Conservation (phyloP, 2,329 filamentous ascomycete species). For the Fusarium equiseti region DNA sequence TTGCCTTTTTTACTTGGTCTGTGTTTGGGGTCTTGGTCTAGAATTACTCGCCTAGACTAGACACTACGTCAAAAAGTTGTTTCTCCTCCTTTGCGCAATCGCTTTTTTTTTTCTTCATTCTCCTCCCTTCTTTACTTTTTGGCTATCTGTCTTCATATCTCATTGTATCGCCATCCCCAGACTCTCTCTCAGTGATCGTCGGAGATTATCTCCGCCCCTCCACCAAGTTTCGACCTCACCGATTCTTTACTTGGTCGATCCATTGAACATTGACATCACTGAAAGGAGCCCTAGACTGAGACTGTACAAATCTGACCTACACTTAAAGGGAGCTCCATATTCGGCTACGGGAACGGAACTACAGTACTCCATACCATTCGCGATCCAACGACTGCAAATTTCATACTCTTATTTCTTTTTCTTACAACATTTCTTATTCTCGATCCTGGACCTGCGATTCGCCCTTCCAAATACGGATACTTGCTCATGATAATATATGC, state of each 20-base stretch:
- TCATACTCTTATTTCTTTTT: conserved; percentile 16
- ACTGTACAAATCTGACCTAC: conserved; percentile 8
- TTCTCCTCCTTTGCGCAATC: conserved; percentile 27
- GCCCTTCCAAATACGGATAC: not conserved
- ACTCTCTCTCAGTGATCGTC: conserved; percentile 22
- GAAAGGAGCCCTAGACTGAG: conserved; percentile 8
- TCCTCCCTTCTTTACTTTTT: conserved; percentile 14
- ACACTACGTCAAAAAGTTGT: conserved; percentile 30
- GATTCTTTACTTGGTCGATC: conserved; percentile 38
- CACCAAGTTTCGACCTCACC: conserved; percentile 32
- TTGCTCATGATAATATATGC: conserved; percentile 37
- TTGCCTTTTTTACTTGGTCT: conserved; percentile 14
- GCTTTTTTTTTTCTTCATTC: not conserved
- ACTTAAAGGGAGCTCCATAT: conserved; percentile 37
- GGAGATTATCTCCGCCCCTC: conserved; percentile 32
- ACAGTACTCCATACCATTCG: conserved; percentile 11
- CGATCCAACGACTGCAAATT: conserved; percentile 16
- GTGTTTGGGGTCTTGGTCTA: conserved; percentile 12
- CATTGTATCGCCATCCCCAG: conserved; percentile 14
- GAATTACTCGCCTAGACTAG: conserved; percentile 23
- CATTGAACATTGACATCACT: conserved; percentile 41
- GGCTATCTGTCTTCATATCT: not conserved
- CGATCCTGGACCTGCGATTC: conserved; percentile 19
- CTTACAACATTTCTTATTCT: conserved; percentile 15
- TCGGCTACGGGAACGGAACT: conserved; percentile 16